Base-by-base conservation (phyloP, 2,329 filamentous ascomycete genomes). In the Botrytis hyacinthi region DNA sequence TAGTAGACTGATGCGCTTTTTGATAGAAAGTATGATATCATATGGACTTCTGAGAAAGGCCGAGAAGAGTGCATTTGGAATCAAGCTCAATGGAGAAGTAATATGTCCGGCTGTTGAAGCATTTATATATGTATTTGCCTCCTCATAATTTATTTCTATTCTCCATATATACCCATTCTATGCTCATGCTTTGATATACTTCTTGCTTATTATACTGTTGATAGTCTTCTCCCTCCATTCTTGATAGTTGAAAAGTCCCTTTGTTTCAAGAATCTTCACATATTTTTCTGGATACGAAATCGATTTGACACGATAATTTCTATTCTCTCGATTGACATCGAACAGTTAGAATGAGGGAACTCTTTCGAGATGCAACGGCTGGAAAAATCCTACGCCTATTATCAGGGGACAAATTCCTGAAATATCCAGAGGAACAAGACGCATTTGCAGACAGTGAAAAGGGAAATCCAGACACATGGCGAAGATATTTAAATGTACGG, bases 311-410 rank as follows among this genome's bases (percentile, higher is more conserved):
- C 60, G 35, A 14, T 62, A 62, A 14, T 20, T 42, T 42, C 14
- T 10, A 44, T 44, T 32, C 26, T 42, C n/a, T 29, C 26, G n/a
- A 32, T 44, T 44, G 22, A 12, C 20, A 60, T 60, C 7, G 40
- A 54, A 42, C 26, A 29, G 35, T 12, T 4, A 65, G 22, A 37
- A 72, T 72, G 71, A 68, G 44, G 29, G 62, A 69, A 32, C 37
- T 72, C 12, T n/a, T 72, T 26, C 61, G 71, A 65, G 71, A 68
- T 46, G 29, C 71, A 14, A 37, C 62, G 29, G 40, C 60, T 8
- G 71, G 71, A 4, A 44, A 73, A 6, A 2, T 44, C 7, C 1
- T 73, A 4, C 63, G 71, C 35, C 42, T 73, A 1, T 4, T 54
- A 6, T 51, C 65, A 6, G 32, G 51, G 8, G 12, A 20, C 2